Percentiles rank a stretch among this genome's conserved stretches.
Evolutionary conservation across 106 monocot species (phyloP).

Genomic region (Platanthera guangdongensis): DNA sequence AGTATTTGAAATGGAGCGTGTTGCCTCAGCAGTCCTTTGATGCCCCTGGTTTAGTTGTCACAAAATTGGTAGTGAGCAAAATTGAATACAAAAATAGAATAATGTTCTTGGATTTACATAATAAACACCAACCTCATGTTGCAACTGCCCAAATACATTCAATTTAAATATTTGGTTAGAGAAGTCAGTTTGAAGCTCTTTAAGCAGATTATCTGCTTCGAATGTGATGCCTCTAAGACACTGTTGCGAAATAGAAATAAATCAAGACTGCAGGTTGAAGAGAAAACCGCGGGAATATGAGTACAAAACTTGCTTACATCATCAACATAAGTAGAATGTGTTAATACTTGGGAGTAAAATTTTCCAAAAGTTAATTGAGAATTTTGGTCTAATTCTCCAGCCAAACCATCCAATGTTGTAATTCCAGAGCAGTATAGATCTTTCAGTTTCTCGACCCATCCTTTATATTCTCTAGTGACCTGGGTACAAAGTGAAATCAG

Average conservation of each 20-base stretch:
- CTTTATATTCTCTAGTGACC: constrained; percentile 49
- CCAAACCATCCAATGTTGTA: constrained; percentile 32
- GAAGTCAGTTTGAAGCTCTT: constrained; percentile 41
- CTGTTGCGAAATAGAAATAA: constrained; percentile 18
- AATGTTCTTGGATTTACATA: background rate
- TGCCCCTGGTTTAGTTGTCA: constrained; percentile 42
- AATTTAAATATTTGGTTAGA: constrained; percentile 56
- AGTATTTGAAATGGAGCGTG: constrained; percentile 64
- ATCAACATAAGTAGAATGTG: constrained; percentile 43
- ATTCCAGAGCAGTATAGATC: constrained; percentile 33
- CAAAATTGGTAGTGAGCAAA: background rate
- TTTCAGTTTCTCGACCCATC: constrained; percentile 41
- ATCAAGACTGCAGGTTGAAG: background rate
- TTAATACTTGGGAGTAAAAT: constrained; percentile 44
- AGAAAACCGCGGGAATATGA: background rate
- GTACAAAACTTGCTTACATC: constrained; percentile 34
- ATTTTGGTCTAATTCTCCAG: constrained; percentile 44
- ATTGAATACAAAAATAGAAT: background rate
- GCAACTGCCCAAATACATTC: constrained; percentile 36
- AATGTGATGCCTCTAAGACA: constrained; percentile 41
- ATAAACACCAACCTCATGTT: constrained; percentile 12
- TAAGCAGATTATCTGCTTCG: constrained; percentile 55
- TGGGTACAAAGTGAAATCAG: constrained; percentile 15
- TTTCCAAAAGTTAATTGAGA: constrained; percentile 37
- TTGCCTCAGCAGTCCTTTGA: constrained; percentile 46